phyloP scores from a whole-genome alignment of 345 rosid genomes.

The Eucalyptus virginea region DNA sequence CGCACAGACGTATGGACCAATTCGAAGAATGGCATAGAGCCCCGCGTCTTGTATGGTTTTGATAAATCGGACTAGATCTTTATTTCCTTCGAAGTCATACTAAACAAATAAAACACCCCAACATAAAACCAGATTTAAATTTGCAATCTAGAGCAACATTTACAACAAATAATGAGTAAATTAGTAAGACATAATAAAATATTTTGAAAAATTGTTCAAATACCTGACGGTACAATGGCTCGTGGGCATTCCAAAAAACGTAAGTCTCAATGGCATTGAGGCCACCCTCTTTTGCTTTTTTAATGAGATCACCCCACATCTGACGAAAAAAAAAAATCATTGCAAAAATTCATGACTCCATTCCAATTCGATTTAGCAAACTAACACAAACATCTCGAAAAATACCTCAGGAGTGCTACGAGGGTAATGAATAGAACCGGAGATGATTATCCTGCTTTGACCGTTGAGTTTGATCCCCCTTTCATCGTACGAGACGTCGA shows the following conservation, averaged over 20 bases:
- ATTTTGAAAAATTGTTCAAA: background rate
- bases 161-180: background rate
- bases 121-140: background rate
- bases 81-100: conserved; percentile 22
- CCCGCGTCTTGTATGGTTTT: conserved; percentile 17
- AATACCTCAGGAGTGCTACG: conserved; percentile 34
- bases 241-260: conserved; percentile 66
- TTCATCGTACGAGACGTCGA: conserved; percentile 5
- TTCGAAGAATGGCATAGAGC: conserved; percentile 25
- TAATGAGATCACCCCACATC: conserved; percentile 33
- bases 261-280: conserved; percentile 58
- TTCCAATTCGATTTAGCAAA: too few relatives aligned
- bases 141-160: background rate
- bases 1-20: conserved; percentile 38
- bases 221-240: conserved; percentile 17
- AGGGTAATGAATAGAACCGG: conserved; percentile 50
- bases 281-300: conserved; percentile 44
- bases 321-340: background rate
- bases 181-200: background rate
- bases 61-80: conserved; percentile 30
- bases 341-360: too few relatives aligned
- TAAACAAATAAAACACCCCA: background rate
- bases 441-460: conserved; percentile 16
- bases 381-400: too few relatives aligned
- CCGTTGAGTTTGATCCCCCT: conserved; percentile 27